phyloP scores from a whole-genome alignment of 129 eudicot genomes.

The Lactuca saligna region DNA sequence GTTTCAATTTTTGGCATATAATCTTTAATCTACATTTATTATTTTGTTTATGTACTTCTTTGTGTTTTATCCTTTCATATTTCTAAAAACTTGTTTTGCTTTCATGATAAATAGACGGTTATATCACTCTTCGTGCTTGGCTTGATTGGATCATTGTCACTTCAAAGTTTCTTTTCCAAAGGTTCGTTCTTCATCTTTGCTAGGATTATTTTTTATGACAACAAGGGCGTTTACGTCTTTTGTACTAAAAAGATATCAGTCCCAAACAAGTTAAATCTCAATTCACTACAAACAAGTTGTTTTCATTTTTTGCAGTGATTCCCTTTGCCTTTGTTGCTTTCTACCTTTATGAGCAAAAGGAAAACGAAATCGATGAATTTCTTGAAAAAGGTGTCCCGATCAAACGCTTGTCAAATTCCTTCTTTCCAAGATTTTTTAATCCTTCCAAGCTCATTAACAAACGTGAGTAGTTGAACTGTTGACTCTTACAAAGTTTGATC shows the following conservation, averaged over 20 bases:
- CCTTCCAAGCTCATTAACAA: conserved; percentile 9
- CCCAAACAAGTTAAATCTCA: too few relatives aligned
- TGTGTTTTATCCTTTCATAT: neutral
- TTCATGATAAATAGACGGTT: conserved; percentile 45
- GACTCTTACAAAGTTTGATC: neutral
- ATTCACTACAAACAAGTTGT: neutral
- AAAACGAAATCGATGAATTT: conserved; percentile 54
- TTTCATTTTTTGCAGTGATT: conserved; percentile 48
- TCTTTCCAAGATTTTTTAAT: neutral
- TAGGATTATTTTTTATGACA: neutral
- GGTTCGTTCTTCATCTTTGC: conserved; percentile 36
- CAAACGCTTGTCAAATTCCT: conserved; percentile 29
- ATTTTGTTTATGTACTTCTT: neutral
- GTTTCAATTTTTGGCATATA: neutral
- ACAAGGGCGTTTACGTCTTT: neutral
- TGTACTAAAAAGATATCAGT: neutral
- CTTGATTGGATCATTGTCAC: conserved; percentile 53
- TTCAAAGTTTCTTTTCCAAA: conserved; percentile 41
- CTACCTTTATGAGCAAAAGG: conserved; percentile 61
- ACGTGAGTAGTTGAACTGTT: neutral
- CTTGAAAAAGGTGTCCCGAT: conserved; percentile 29
- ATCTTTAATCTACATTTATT: neutral
- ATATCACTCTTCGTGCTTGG: conserved; percentile 42
- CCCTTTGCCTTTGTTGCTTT: conserved; percentile 52
- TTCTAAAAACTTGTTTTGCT: neutral